These are phyloP conservation scores for Neurospora tetraspora DNA, from an alignment of 495 filamentous ascomycete species.

Conservation along the genomic window DNA sequence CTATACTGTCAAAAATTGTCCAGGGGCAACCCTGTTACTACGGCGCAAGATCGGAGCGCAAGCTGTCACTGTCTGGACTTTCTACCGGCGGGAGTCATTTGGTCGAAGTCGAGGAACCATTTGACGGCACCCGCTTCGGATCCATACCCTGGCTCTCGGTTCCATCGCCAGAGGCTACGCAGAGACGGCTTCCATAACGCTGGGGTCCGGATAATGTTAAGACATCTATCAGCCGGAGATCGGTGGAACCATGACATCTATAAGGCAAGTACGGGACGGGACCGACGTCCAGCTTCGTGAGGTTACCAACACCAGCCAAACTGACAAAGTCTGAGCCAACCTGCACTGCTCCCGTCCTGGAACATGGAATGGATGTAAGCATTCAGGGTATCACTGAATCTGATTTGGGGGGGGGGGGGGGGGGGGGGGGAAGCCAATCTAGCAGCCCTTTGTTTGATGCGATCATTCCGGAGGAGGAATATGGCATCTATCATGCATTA, in stretches of 20 bases:
- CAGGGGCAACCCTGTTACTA: not conserved
- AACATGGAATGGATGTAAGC: not conserved
- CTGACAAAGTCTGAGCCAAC: not conserved
- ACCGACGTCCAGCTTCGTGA: not conserved
- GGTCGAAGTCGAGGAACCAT: not conserved
- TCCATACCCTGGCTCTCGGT: not conserved
- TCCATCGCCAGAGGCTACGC: not conserved
- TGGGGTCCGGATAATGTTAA: not conserved
- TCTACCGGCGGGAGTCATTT: not conserved
- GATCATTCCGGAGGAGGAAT: not conserved
- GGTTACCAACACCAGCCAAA: not conserved
- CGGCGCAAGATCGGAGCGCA: not conserved
- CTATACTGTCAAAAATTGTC: not conserved
- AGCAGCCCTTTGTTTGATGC: not conserved
- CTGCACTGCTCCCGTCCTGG: not conserved
- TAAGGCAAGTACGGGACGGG: not conserved
- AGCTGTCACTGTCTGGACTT: not conserved
- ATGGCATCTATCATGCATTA: not conserved
- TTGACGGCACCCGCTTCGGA: not conserved
- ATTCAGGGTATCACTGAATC: not conserved
- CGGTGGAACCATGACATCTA: not conserved
- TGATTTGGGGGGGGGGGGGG: too few species aligned
- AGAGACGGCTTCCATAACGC: not conserved
- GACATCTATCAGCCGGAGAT: not conserved
- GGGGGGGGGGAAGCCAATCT: not conserved